Conservation (phyloP, 495 filamentous ascomycete genomes). For the Penicillium silybi region DNA sequence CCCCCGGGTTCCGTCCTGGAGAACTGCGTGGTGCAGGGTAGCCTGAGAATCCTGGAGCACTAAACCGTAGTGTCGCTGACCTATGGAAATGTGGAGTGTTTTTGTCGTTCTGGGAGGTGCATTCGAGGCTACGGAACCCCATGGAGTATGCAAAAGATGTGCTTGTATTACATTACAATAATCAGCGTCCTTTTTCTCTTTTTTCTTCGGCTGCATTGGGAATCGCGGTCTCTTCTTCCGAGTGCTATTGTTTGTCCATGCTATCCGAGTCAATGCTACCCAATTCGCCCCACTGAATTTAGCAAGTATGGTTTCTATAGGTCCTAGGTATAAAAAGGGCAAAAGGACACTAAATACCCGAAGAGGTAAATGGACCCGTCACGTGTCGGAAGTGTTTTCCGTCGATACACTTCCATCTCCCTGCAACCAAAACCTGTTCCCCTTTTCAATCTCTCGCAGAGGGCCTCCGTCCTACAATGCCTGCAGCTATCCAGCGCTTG, state of each 20-base stretch:
- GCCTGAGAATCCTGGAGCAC: slow-evolving; percentile 90
- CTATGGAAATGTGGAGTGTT: neutral
- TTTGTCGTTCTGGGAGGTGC: slow-evolving; percentile 26
- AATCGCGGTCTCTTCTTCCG: slow-evolving; percentile 9
- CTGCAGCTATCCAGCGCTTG: neutral
- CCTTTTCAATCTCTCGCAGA: neutral
- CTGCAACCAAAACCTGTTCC: neutral
- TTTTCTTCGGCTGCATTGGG: slow-evolving; percentile 14
- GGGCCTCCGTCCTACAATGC: neutral
- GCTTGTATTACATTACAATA: slow-evolving; percentile 33
- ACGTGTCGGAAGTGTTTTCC: neutral
- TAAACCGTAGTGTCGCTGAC: slow-evolving; percentile 36
- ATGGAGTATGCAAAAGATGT: slow-evolving; percentile 32
- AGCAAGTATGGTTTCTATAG: no score
- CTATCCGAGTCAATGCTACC: slow-evolving; percentile 10
- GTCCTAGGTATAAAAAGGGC: no score
- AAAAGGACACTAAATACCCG: neutral
- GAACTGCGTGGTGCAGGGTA: slow-evolving; percentile 99
- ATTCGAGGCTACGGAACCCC: slow-evolving; percentile 27
- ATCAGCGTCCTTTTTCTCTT: slow-evolving; percentile 25
- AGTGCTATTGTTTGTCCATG: slow-evolving; percentile 10
- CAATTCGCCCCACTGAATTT: neutral
- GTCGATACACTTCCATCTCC: neutral
- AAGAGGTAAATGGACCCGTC: neutral
- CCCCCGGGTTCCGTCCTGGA: slow-evolving; percentile 94